Conservation (phyloP, 2,329 filamentous ascomycete species). For the Uncinocarpus reesii region DNA sequence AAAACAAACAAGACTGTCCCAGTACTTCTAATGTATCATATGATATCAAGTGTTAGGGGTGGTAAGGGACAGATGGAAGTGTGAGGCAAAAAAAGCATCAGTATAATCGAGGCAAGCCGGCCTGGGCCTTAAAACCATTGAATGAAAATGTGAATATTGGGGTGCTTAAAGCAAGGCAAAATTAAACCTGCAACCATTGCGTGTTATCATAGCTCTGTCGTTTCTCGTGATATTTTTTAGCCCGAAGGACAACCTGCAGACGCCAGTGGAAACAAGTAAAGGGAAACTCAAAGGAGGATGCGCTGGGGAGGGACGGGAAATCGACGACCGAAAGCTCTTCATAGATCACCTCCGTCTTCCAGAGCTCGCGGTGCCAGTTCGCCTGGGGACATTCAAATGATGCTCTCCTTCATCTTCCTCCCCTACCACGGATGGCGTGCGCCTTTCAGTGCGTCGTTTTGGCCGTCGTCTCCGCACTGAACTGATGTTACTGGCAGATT, state of each 20-base stretch:
- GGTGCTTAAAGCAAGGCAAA: not conserved
- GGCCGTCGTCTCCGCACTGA: constrained; percentile 37
- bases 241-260: not conserved
- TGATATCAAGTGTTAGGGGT: no score
- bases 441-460: constrained; percentile 39
- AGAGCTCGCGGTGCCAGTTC: constrained; percentile 1
- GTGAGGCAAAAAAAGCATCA: not conserved
- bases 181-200: not conserved
- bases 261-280: not conserved
- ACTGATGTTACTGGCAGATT: constrained; percentile 42
- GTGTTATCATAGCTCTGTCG: constrained; percentile 3
- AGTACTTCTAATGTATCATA: no score
- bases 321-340: not conserved
- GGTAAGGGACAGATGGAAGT: no score
- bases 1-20: no score
- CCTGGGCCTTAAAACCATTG: not conserved
- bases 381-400: constrained; percentile 7
- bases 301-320: not conserved
- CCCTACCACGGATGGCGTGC: constrained; percentile 40
- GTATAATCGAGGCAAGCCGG: not conserved
- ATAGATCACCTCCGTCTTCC: constrained; percentile 8
- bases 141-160: constrained; percentile 2
- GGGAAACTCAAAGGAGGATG: not conserved
- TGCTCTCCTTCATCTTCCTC: constrained; percentile 37
- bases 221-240: constrained; percentile 10